These are phyloP conservation scores for Didymella segeticola DNA, from an alignment of 2,329 filamentous ascomycete genomes.

Conservation along the genomic window DNA sequence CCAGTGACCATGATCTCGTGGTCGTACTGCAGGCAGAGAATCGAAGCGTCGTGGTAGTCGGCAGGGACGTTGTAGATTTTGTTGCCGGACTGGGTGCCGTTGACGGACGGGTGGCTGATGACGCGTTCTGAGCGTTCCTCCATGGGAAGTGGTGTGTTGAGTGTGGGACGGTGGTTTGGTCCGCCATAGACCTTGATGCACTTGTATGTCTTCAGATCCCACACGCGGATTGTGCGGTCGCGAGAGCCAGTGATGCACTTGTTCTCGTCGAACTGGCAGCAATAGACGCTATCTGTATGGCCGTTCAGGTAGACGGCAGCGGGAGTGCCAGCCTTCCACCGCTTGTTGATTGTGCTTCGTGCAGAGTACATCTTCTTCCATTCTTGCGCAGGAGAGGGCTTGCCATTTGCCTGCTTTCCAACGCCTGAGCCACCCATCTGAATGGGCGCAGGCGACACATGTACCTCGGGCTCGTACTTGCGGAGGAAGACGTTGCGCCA, in stretches of 20 bases:
- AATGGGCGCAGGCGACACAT: slow-evolving; percentile 54
- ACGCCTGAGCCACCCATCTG: slow-evolving; percentile 61
- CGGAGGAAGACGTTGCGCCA: slow-evolving; percentile 69
- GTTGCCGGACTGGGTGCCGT: slow-evolving; percentile 55
- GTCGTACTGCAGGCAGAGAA: slow-evolving; percentile 94
- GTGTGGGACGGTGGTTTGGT: slow-evolving; percentile 65
- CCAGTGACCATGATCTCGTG: slow-evolving; percentile 92
- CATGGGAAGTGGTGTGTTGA: slow-evolving; percentile 56
- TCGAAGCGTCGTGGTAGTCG: slow-evolving; percentile 85
- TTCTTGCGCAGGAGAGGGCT: slow-evolving; percentile 63
- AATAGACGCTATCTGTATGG: slow-evolving; percentile 96
- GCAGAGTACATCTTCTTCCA: slow-evolving; percentile 88
- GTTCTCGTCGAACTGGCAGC: slow-evolving; percentile 95
- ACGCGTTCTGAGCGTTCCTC: slow-evolving; percentile 53
- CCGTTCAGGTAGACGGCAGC: slow-evolving; percentile 89
- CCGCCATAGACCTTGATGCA: slow-evolving; percentile 86
- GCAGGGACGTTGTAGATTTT: slow-evolving; percentile 55
- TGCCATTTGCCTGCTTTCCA: slow-evolving; percentile 59
- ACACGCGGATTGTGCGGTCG: slow-evolving; percentile 93
- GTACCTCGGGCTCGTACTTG: slow-evolving; percentile 57
- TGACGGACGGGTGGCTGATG: slow-evolving; percentile 54
- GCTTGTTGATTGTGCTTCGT: slow-evolving; percentile 74
- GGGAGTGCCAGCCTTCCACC: slow-evolving; percentile 81
- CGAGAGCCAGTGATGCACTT: slow-evolving; percentile 98
- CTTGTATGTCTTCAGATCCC: slow-evolving; percentile 89